Evolutionary conservation across 164 flowering plant genomes (phyloP), one percentile per base, ranked within the genome.

Genomic region (Liquidambar formosana): DNA sequence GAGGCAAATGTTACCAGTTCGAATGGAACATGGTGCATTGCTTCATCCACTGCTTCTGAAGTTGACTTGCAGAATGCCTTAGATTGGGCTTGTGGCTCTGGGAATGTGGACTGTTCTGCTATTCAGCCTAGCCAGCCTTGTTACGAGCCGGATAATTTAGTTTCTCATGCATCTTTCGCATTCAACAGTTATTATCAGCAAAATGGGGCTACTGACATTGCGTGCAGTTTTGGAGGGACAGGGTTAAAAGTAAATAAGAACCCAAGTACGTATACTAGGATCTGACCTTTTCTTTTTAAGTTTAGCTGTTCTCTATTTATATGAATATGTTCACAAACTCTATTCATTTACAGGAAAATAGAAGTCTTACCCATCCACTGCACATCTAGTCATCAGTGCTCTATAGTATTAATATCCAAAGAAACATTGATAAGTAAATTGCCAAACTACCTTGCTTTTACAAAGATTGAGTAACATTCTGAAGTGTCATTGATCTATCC

Each of bases 101-200:
- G 97, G 52, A 90, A 90, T 69, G 96, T 93, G 43, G 99, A 95
- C 71, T 95, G 99, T 62, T 85, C 98, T 3, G 86, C 98, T 33
- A 85, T 95, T 63, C 99, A 93, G 78, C 97, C 97, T 57, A 93
- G 97, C 79, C 98, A 91, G 73, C 88, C 96, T 67, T 95, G 99
- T 74, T 93, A 78, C 77, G 92, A 90, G 75, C 99, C 99, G 0
- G 96, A 95, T 76, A 86, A 77, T 66, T 57, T 84, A 45, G 81
- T 76, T 1, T 93, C 99, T 18, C 99, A 95, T 80, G 96, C 99
- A 48, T 95, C 99, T 4, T 95, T 45, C 77, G 97, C 92, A 10
- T 89, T 93, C 82, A 93, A 95, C 77, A 89, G 88, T 75, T 95
- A 91, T 68, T 95, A 84, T 78, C 99, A 91, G 89, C 96, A 89